A percentile compares a stretch with the other conserved stretches of the same genome.
These are phyloP conservation scores for Cytospora leucostoma DNA, from an alignment of 2,329 filamentous ascomycete species.

Conservation along the genomic window DNA sequence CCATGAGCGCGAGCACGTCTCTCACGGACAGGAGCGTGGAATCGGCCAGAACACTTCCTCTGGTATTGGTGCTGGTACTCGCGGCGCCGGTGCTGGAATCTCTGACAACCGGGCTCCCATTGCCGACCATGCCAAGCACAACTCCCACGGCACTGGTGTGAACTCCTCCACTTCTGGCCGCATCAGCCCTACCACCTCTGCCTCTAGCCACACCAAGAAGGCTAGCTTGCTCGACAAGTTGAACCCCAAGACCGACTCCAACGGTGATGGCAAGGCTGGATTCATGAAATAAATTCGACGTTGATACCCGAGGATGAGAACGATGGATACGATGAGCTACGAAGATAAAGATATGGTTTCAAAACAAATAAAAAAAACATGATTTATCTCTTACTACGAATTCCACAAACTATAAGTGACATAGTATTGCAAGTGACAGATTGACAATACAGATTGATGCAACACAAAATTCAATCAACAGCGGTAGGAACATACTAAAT, in stretches of 20 bases:
- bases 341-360: not conserved
- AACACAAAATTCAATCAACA: too few species aligned
- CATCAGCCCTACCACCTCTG: not conserved
- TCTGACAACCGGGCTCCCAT: too few species aligned
- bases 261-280: conserved; percentile 57
- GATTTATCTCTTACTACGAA: too few species aligned
- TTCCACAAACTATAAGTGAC: too few species aligned
- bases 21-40: not conserved
- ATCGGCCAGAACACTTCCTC: not conserved
- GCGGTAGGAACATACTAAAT: too few species aligned
- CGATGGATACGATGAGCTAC: not conserved
- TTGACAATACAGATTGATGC: too few species aligned
- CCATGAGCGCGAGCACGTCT: conserved; percentile 21
- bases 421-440: too few species aligned
- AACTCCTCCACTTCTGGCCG: not conserved
- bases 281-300: conserved; percentile 45
- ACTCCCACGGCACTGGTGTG: not conserved
- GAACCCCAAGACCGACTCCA: conserved; percentile 55
- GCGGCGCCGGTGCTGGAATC: not conserved
- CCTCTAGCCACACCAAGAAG: conserved; percentile 37
- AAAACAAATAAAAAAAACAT: not conserved
- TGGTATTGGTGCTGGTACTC: not conserved
- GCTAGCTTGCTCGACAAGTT: conserved; percentile 53
- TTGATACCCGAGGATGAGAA: not conserved
- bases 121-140: too few species aligned